Base-by-base conservation (phyloP, 1,284 basidiomycete genomes). In the Vanrija humicola region DNA sequence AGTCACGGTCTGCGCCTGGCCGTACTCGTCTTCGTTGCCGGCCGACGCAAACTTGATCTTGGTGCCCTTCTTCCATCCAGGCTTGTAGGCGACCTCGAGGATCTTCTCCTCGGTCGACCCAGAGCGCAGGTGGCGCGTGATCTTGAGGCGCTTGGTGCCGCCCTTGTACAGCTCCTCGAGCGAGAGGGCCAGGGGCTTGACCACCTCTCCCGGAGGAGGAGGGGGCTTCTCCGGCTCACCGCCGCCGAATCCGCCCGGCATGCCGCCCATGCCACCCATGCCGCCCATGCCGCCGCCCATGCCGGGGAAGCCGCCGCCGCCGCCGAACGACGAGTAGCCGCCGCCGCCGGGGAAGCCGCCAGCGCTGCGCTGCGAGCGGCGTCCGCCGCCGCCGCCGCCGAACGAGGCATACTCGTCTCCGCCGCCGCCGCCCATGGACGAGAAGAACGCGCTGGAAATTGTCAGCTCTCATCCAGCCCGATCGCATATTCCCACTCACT, bases 161-260 rank as follows among this genome's bases (percentile, higher is more conserved):
- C 96, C 96, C 46, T 80, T 82, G 78, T 90, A 95, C n/a, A 98
- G 83, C 48, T 98, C 95, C 67, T 92, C 86, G 6, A 98, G 82
- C 0, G 92, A 84, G 28, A 96, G 80, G 61, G 90, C 90, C 57
- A 98, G 83, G 0, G 91, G 91, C 57, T 87, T 86, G 25, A 82
- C 85, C 71, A 92, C 86, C 76, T 92, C 91, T 21, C 80, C 80
- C 1, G 73, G 69, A 38, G 73, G 73, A 39, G 76, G 58, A 52
- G 73, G 67, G 5, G 82, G 75, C 43, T 80, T 75, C 16, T 58
- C 52, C 14, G 54, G 52, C 47, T 61, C 59, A 18, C 53, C 64
- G n/a, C 54, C 61, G 54, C 67, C 62, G 56, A 73, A 72, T 2
- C 79, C 78, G 18, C 83, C 80, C 0, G 82, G 81, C 82, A 87